phyloP scores from a whole-genome alignment of 202 grass and related monocot genomes.

The Cymbopogon flexuosus region DNA sequence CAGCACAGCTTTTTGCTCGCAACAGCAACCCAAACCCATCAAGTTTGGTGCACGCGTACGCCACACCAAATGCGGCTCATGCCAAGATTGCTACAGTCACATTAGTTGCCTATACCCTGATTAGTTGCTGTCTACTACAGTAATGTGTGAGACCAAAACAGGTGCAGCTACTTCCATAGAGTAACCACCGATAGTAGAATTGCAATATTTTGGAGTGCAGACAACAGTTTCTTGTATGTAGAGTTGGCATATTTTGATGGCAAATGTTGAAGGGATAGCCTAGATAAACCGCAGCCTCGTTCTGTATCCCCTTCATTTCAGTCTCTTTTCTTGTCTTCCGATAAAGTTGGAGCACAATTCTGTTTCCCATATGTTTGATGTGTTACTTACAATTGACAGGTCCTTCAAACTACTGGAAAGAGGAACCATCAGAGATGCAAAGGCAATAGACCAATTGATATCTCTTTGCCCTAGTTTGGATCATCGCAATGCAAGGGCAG shows the following conservation, averaged over 20 bases:
- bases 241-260: neutral
- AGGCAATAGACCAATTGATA: conserved; percentile 19
- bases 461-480: neutral
- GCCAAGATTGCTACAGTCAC: conserved; percentile 30
- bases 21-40: conserved; percentile 35
- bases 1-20: conserved; percentile 38
- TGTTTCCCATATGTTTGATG: conserved; percentile 19
- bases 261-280: neutral
- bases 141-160: conserved; percentile 5
- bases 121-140: neutral
- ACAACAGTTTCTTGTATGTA: neutral
- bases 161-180: neutral
- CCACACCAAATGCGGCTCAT: conserved; percentile 43
- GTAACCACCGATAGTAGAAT: neutral
- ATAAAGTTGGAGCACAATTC: neutral
- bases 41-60: conserved; percentile 35
- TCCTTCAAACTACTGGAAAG: neutral
- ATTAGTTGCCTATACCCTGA: conserved; percentile 1
- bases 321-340: neutral
- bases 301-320: neutral
- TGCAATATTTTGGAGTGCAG: neutral
- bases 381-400: neutral
- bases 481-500: conserved; percentile 71
- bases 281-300: neutral
- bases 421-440: conserved; percentile 20